Base-by-base conservation (phyloP, 2,329 filamentous ascomycete genomes). In the Incumbomyces delicatus region DNA sequence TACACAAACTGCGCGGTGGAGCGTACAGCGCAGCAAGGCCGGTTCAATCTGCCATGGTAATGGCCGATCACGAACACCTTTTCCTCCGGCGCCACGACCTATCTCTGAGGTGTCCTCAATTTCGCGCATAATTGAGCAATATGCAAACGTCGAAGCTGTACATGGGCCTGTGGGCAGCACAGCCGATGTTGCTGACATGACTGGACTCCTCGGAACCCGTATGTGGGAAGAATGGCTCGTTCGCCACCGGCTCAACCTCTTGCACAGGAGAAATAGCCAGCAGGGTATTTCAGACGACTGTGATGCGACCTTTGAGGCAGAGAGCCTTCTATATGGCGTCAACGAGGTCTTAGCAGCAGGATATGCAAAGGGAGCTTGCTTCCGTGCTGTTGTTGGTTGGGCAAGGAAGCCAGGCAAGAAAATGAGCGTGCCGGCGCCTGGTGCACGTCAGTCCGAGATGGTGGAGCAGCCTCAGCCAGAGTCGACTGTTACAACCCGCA, bases 181-280 rank as follows among this genome's bases (percentile, higher is more conserved):
- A 0, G 77, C 81, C 41, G 78, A 81, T 60, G 78, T 82, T 12
- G 85, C 86, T 1, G 80, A 77, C 57, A 72, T 95, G 54, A 84
- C 85, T 11, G 89, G 89, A 16, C 69, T 96, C 34, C 79, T 90
- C 1, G 92, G 87, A 3, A 82, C 84, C 20, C 92, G 88, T 81
- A 81, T 82, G 63, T 98, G 89, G 90, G 92, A 98, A 75, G 85
- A 87, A 63, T 98, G 92, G 92, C 77, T 96, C 64, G 69, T 95
- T 55, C 86, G 87, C 60, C 76, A 90, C 58, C 85, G 92, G 68
- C 77, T 83, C 68, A 89, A 95, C 71, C 92, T 87, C 60, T 84
- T 85, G 20, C 81, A 87, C 61, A 58, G 66, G 67, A 30, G 18
- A 27, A 29, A 27, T 16, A 18, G 11, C 31, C 10, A 35, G 31